Base-by-base conservation (phyloP, 441 rosid genomes). In the Euphorbia schlechtendalii region DNA sequence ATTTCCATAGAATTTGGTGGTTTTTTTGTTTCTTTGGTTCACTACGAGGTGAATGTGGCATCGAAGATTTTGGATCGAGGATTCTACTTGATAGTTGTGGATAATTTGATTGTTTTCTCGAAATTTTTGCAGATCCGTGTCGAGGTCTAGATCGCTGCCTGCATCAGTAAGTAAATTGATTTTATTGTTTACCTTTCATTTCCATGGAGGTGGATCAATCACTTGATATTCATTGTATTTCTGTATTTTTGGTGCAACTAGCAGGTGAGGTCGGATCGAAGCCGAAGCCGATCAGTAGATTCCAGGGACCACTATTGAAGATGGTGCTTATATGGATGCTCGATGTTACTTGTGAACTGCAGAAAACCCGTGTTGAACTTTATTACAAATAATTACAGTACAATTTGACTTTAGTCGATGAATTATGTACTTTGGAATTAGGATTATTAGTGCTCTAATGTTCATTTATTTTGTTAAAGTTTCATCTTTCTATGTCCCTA, bases 51-150 rank as follows among this genome's bases (percentile, higher is more conserved):
- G 74, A 77, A 77, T 45, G 34, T 65, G 66, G 67, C 46, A n/a
- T 24, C 69, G 69, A 69, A 61, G 68, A 67, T 56, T 61, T 63
- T 67, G 70, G 73, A 69, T 74, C 66, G 64, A 73, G 63, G 63
- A 30, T 76, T 69, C 41, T 73, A 40, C 67, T 72, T 64, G 41
- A 69, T 34, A 62, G 32, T 55, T 67, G 36, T 72, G 70, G 75
- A 52, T 71, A 64, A 68, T 41, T 67, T 43, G 70, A 56, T 71
- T 73, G 69, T 60, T 8, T 57, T 78, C 56, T 74, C 72, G 67
- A 66, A 74, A 27, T 57, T 73, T 77, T 82, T 83, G 86, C 90
- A 87, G 90, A 73, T 87, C 96, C 10, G 63, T 10, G 12, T 82
- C 89, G 54, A 80, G 84, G 41, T 86, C 90, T 48, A 61, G 71